Evolutionary conservation across 306 rosid genomes (phyloP), one percentile per base, ranked within the genome.

Genomic region (Citrullus colocynthis): DNA sequence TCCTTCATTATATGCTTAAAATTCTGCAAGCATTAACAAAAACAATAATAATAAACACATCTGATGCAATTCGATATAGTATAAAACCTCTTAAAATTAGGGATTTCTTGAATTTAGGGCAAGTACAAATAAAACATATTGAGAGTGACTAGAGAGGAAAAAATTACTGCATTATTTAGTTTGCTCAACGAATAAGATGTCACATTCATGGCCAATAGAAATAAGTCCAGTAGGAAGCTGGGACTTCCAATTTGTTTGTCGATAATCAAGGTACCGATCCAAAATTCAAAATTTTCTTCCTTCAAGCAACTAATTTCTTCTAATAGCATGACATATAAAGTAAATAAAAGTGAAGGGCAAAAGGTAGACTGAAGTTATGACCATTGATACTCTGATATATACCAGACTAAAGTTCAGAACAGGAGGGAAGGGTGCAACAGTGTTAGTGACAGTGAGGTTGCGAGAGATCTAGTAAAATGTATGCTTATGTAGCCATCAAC

Each of bases 1-100:
- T 96, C 97, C 89, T 90, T 96, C 99, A 96, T 96, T 83, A 93
- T 86, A 81, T 92, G 99, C 86, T 83, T 89, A 84, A 92, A 96
- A 85, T 90, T 96, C 99, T 96, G 90, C 82, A 6, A 71, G 78
- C 75, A 78, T 82, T 6, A 79, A 80, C 17, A 20, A 10, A 30
- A 61, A 32, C 5, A 13, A 48, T 48, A 51, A 44, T 1, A 44
- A 44, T 44, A 82, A 0, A 17, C 13, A n/a, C 71, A 61, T 52
- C n/a, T 24, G 57, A 2, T 74, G 17, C 36, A 56, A 10, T 44
- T 64, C 62, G 30, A 32, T 10, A 44, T 16, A 12, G 14, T 65
- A 55, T 16, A 79, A 75, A 63, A 65, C 66, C 37, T 37, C 63
- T n/a, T 14, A 21, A 9, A 71, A 71, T 24, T 13, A 70, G 59